Conservation (phyloP, 1,139 yeast genomes). For the Hemisphaericaspora xylofermentans region DNA sequence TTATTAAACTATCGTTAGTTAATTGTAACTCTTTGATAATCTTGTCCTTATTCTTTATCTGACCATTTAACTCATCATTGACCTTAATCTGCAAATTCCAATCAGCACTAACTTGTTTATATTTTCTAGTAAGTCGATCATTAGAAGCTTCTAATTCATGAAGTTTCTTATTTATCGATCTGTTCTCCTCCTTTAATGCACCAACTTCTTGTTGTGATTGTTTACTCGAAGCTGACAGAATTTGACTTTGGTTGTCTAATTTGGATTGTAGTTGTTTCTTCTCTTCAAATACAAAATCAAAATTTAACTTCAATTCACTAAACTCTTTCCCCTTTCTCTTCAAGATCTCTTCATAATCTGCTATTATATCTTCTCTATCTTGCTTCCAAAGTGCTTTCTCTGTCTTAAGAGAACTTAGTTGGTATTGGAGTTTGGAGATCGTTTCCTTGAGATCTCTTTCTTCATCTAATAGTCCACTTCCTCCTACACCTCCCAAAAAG, state of each 20-base stretch:
- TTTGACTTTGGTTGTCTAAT: constrained; percentile 47
- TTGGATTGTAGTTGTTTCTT: constrained; percentile 56
- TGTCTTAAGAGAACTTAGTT: constrained; percentile 29
- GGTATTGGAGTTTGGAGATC: constrained; percentile 31
- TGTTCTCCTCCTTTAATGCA: constrained; percentile 19
- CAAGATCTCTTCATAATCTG: constrained; percentile 31
- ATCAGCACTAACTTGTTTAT: constrained; percentile 33
- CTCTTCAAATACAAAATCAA: constrained; percentile 57
- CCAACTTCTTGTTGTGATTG: constrained; percentile 32
- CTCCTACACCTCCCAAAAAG: neutral
- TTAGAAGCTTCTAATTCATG: constrained; percentile 26
- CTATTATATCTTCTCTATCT: constrained; percentile 27
- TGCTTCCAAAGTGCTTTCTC: constrained; percentile 37
- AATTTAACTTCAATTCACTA: constrained; percentile 47
- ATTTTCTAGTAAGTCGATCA: constrained; percentile 22
- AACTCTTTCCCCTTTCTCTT: constrained; percentile 32
- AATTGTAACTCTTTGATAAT: constrained; percentile 19
- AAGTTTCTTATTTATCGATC: constrained; percentile 14
- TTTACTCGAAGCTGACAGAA: constrained; percentile 36
- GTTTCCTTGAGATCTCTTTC: constrained; percentile 13
- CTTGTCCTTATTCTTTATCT: constrained; percentile 21
- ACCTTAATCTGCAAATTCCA: constrained; percentile 28
- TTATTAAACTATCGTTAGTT: constrained; percentile 51
- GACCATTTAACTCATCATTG: constrained; percentile 30
- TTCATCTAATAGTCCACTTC: constrained; percentile 1